A percentile compares a stretch with the other conserved stretches of the same genome.
These are phyloP conservation scores for Cicer bijugum DNA, from an alignment of 306 rosid genomes.

Conservation along the genomic window DNA sequence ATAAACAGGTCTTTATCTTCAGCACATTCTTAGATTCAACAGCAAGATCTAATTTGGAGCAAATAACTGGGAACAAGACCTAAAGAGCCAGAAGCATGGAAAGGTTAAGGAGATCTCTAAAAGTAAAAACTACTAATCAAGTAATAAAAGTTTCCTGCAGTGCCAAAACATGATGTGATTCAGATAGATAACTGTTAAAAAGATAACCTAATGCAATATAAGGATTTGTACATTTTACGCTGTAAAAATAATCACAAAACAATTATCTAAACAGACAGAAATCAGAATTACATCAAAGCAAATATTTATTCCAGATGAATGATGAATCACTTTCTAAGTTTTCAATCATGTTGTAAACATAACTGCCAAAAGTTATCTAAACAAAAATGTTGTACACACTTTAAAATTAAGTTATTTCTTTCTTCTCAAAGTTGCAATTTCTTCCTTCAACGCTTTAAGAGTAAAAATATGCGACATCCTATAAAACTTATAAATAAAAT, in stretches of 20 bases:
- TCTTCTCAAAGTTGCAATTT: neutral
- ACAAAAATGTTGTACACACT: slow-evolving; percentile 10
- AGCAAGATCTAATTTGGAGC: slow-evolving; percentile 61
- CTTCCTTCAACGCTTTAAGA: neutral
- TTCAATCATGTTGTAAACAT: slow-evolving; percentile 26
- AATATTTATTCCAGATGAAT: neutral
- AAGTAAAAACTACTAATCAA: slow-evolving; percentile 36
- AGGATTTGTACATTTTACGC: slow-evolving; percentile 19
- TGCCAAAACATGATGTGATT: slow-evolving; percentile 37
- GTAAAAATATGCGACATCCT: slow-evolving; percentile 25
- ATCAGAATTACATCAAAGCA: slow-evolving; percentile 14
- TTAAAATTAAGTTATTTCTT: neutral
- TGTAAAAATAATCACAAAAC: slow-evolving; percentile 10
- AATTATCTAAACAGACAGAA: slow-evolving; percentile 29
- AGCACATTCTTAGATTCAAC: slow-evolving; percentile 53
- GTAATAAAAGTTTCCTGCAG: slow-evolving; percentile 31
- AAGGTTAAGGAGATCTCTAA: slow-evolving; percentile 38
- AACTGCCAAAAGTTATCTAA: slow-evolving; percentile 5
- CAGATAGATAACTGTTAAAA: slow-evolving; percentile 11
- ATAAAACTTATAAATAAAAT: slow-evolving; percentile 28
- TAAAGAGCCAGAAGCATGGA: slow-evolving; percentile 40
- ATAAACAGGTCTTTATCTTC: slow-evolving; percentile 75
- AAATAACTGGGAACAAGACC: slow-evolving; percentile 72
- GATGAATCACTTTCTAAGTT: slow-evolving; percentile 23
- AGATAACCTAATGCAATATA: slow-evolving; percentile 11